Percentiles rank a stretch among this genome's conserved stretches.
phyloP scores from a whole-genome alignment of 2,329 filamentous ascomycete genomes.

The Colletotrichum sp. region DNA sequence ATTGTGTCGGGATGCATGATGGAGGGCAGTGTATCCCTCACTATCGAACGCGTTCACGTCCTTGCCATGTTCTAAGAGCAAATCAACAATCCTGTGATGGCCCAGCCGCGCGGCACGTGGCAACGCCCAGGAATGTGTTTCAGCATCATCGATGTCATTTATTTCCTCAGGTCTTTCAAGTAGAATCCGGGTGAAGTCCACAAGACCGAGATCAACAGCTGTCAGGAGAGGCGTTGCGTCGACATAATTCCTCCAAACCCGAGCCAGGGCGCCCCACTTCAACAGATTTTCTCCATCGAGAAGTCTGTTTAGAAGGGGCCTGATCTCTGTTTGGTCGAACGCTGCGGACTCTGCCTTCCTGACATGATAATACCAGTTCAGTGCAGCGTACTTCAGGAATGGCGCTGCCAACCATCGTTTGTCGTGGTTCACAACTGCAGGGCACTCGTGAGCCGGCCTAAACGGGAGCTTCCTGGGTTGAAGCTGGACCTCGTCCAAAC shows the following conservation, averaged over 20 bases:
- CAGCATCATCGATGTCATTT: not conserved
- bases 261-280: not conserved
- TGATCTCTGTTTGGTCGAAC: not conserved
- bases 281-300: not conserved
- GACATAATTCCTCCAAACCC: not conserved
- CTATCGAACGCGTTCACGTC: not conserved
- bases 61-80: not conserved
- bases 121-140: not conserved
- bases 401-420: not conserved
- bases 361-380: not conserved
- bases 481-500: not conserved
- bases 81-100: not conserved
- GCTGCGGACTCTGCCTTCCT: not conserved
- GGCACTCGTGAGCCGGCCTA: not conserved
- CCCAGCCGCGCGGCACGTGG: not conserved
- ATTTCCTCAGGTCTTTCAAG: not conserved
- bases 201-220: not conserved
- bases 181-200: not conserved
- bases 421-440: not conserved
- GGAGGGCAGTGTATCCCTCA: slow-evolving; percentile 27
- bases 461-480: not conserved
- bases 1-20: slow-evolving; percentile 37
- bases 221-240: not conserved
- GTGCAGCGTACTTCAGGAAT: not conserved
- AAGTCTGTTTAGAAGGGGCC: not conserved